Conservation (phyloP, 139 green algal genomes). For the Choricystis sp. region DNA sequence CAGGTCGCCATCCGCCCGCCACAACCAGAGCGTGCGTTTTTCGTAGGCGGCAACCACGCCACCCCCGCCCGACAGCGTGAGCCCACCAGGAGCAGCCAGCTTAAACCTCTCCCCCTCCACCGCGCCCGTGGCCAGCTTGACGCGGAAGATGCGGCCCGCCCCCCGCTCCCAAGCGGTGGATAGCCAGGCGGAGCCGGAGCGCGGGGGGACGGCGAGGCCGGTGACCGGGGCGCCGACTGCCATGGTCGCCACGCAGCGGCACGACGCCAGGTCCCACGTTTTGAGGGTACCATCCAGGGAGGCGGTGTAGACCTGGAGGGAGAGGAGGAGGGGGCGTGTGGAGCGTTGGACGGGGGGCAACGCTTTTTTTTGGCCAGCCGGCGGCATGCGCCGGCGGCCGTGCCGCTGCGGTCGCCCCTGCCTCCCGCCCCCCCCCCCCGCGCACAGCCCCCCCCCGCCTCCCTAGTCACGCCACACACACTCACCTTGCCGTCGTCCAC, state of each 20-base stretch:
- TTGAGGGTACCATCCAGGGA: not conserved
- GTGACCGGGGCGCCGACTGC: not conserved
- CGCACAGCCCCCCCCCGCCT: not conserved
- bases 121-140: not conserved
- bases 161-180: not conserved
- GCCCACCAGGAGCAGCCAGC: not conserved
- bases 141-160: not conserved
- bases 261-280: not conserved
- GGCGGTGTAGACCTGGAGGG: not conserved
- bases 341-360: too few relatives aligned
- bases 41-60: constrained; percentile 34
- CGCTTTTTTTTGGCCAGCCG: not conserved
- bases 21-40: constrained; percentile 42
- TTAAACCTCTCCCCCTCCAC: not conserved
- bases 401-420: too few relatives aligned
- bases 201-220: not conserved
- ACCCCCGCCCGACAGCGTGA: constrained; percentile 2
- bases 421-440: too few relatives aligned
- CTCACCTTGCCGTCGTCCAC: not conserved
- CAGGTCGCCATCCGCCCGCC: constrained; percentile 16
- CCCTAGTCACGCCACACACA: not conserved
- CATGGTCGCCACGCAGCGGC: not conserved
- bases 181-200: not conserved
- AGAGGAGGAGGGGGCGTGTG: too few relatives aligned
- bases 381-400: too few relatives aligned